Conservation (phyloP, 2,329 filamentous ascomycete species). For the Fusarium sp. region DNA sequence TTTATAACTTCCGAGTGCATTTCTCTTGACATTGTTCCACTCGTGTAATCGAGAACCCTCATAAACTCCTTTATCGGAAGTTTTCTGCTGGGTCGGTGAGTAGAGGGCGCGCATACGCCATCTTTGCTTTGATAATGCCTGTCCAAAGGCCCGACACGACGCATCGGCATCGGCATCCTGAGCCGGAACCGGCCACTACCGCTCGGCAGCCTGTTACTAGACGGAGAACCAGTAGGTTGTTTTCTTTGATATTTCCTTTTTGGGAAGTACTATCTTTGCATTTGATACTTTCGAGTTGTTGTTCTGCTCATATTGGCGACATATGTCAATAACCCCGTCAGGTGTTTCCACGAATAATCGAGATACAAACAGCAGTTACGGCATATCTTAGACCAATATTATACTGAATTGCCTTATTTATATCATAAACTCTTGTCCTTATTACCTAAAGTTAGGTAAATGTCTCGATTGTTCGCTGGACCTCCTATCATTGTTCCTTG, state of each 20-base stretch:
- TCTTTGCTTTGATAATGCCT: slow-evolving; percentile 18
- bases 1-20: slow-evolving; percentile 15
- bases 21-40: too few species aligned
- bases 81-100: slow-evolving; percentile 7
- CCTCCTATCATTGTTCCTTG: too few species aligned
- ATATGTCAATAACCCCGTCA: neutral
- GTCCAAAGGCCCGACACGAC: slow-evolving; percentile 11
- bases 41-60: neutral
- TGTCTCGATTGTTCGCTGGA: too few species aligned
- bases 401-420: too few species aligned
- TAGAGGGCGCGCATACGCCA: neutral
- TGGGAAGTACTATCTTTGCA: neutral
- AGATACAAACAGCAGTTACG: too few species aligned
- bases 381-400: too few species aligned
- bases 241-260: neutral
- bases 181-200: neutral
- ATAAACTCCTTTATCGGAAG: slow-evolving; percentile 8
- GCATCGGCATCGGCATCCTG: slow-evolving; percentile 4
- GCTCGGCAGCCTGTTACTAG: slow-evolving; percentile 1
- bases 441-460: neutral
- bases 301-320: neutral
- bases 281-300: neutral
- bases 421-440: too few species aligned
- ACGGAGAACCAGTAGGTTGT: slow-evolving; percentile 36
- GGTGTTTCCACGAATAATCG: too few species aligned